Percentiles rank a stretch among this genome's conserved stretches.
These are phyloP conservation scores for Nicotiana rustica DNA, from an alignment of 305 asterid genomes.

Conservation along the genomic window DNA sequence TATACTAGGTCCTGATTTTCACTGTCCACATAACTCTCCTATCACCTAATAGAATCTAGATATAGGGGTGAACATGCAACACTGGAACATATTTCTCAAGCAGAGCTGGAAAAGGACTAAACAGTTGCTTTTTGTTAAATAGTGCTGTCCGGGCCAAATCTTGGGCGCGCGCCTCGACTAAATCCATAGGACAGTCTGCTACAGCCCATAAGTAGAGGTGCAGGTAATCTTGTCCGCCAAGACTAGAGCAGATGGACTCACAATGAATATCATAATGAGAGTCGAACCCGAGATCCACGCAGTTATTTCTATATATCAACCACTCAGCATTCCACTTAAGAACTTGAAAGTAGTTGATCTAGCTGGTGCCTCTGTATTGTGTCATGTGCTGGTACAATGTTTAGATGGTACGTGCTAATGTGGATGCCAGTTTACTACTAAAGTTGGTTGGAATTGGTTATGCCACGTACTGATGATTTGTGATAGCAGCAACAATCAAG, in stretches of 20 bases:
- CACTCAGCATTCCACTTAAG: not conserved
- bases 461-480: not conserved
- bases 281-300: not conserved
- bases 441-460: not conserved
- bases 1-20: constrained; percentile 5
- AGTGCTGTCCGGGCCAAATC: not conserved
- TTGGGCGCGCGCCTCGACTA: not conserved
- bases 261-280: not conserved
- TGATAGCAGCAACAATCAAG: not conserved
- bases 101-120: not conserved
- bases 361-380: constrained; percentile 18
- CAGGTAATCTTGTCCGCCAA: not conserved
- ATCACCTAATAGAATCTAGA: constrained; percentile 12
- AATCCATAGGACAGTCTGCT: constrained; percentile 1
- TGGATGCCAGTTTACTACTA: constrained; percentile 15
- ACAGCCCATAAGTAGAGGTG: not conserved
- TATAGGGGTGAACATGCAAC: not conserved
- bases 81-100: not conserved
- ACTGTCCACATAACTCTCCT: not conserved
- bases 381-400: not conserved
- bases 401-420: constrained; percentile 5
- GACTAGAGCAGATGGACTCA: constrained; percentile 1
- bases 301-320: not conserved
- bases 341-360: constrained; percentile 3
- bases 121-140: not conserved